Conservation (phyloP, 352 stramenopile genomes). For the Globisporangium okanoganense region DNA sequence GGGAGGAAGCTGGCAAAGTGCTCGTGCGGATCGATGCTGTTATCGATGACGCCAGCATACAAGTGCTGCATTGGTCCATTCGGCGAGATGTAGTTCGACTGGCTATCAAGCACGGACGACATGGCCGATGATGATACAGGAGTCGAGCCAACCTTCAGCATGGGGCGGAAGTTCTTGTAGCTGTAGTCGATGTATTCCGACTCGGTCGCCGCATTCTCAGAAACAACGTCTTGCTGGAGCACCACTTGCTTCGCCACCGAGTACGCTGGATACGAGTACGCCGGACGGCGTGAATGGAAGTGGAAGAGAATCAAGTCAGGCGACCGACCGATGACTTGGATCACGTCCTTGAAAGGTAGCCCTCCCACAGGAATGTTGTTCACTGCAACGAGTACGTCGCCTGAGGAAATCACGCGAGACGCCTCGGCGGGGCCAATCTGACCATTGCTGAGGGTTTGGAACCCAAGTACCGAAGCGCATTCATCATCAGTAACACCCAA, state of each 20-base stretch:
- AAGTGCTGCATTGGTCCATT: constrained; percentile 86
- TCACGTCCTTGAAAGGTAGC: constrained; percentile 70
- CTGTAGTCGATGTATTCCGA: constrained; percentile 71
- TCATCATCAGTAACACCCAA: constrained; percentile 63
- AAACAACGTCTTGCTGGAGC: constrained; percentile 28
- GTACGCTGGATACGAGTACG: constrained; percentile 62
- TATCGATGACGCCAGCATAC: constrained; percentile 85
- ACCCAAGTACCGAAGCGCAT: constrained; percentile 72
- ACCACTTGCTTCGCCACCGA: constrained; percentile 61
- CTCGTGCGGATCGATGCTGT: constrained; percentile 87
- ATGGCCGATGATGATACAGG: constrained; percentile 18
- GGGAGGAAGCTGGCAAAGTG: constrained; percentile 87
- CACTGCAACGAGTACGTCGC: constrained; percentile 75
- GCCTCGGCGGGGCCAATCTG: constrained; percentile 74
- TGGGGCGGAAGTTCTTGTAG: constrained; percentile 57
- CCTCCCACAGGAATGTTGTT: constrained; percentile 63
- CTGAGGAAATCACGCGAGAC: constrained; percentile 63
- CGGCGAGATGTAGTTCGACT: constrained; percentile 67
- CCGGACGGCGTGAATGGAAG: constrained; percentile 70
- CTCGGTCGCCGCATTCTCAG: constrained; percentile 31
- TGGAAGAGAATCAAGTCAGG: constrained; percentile 71
- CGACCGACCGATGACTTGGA: constrained; percentile 65
- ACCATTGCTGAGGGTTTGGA: constrained; percentile 67
- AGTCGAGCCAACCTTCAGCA: constrained; percentile 52
- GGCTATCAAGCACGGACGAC: constrained; percentile 31